These are phyloP conservation scores for Raphidocelis subcapitata DNA, from an alignment of 139 green algal genomes.

Conservation along the genomic window DNA sequence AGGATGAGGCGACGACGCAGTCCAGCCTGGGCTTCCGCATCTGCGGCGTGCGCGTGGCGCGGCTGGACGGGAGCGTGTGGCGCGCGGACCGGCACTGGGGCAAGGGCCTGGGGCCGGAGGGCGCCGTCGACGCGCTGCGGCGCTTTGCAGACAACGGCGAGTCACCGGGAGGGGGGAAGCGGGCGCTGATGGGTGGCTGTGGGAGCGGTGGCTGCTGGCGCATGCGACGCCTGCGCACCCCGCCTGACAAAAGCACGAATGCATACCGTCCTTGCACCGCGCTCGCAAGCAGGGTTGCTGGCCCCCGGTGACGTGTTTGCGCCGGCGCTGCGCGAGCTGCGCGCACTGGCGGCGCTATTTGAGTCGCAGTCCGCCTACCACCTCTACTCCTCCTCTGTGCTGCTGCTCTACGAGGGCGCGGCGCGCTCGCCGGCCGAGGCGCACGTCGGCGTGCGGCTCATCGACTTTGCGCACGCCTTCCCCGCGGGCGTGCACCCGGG, in stretches of 20 bases:
- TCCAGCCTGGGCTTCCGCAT: slow-evolving; percentile 76
- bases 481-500: slow-evolving; percentile 3
- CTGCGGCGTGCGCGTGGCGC: slow-evolving; percentile 69
- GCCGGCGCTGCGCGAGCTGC: slow-evolving; percentile 52
- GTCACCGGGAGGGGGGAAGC: too few relatives aligned
- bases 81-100: slow-evolving; percentile 62
- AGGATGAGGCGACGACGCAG: slow-evolving; percentile 78
- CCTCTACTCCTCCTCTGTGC: slow-evolving; percentile 78
- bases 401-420: slow-evolving; percentile 81
- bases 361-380: slow-evolving; percentile 61
- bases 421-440: slow-evolving; percentile 44
- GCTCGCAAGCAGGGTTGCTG: too few relatives aligned
- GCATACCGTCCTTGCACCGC: too few relatives aligned
- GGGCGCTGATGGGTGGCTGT: too few relatives aligned
- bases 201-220: too few relatives aligned
- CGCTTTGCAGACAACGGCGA: slow-evolving; percentile 73
- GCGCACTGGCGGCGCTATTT: slow-evolving; percentile 62
- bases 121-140: slow-evolving; percentile 60
- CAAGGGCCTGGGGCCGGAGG: slow-evolving; percentile 61
- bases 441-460: slow-evolving; percentile 45
- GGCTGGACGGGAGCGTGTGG: slow-evolving; percentile 66
- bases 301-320: too few relatives aligned
- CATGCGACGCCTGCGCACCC: too few relatives aligned
- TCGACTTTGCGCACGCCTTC: slow-evolving; percentile 91
- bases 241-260: too few relatives aligned